These are phyloP conservation scores for Tuber magnatum DNA, from an alignment of 495 filamentous ascomycete species.

Conservation along the genomic window DNA sequence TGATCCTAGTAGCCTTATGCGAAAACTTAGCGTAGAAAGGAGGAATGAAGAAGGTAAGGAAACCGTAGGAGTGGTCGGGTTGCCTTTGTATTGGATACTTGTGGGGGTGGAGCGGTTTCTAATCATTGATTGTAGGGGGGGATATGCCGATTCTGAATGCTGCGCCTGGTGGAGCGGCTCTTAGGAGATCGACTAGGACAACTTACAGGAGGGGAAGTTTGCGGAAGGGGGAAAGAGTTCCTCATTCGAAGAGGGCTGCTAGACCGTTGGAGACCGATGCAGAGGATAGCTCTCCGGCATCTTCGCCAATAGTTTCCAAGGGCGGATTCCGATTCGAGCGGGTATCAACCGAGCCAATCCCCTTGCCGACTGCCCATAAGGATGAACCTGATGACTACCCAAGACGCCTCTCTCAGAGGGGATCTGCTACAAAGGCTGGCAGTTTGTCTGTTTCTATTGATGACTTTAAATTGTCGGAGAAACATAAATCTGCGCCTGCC, in stretches of 20 bases:
- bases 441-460: constrained; percentile 39
- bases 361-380: constrained; percentile 38
- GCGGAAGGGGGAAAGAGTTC: constrained; percentile 65
- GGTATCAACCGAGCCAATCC: constrained; percentile 70
- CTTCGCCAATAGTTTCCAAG: constrained; percentile 48
- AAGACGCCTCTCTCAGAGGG: constrained; percentile 8
- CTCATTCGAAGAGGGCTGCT: constrained; percentile 67
- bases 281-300: constrained; percentile 50
- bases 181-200: constrained; percentile 84
- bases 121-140: constrained; percentile 19
- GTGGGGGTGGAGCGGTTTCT: constrained; percentile 8
- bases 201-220: constrained; percentile 85
- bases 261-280: constrained; percentile 54
- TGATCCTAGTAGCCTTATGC: constrained; percentile 63
- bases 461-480: constrained; percentile 10
- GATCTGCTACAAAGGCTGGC: constrained; percentile 9
- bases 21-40: constrained; percentile 56
- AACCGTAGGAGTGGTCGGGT: neutral
- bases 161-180: constrained; percentile 61
- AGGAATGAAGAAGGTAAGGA: constrained; percentile 40
- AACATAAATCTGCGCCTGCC: constrained; percentile 36
- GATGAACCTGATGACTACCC: constrained; percentile 22
- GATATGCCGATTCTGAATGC: constrained; percentile 83
- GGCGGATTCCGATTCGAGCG: constrained; percentile 54
- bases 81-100: constrained; percentile 8